Evolutionary conservation across 345 rosid species (phyloP), one percentile per base, ranked within the genome.

Genomic region (Citrus glauca): DNA sequence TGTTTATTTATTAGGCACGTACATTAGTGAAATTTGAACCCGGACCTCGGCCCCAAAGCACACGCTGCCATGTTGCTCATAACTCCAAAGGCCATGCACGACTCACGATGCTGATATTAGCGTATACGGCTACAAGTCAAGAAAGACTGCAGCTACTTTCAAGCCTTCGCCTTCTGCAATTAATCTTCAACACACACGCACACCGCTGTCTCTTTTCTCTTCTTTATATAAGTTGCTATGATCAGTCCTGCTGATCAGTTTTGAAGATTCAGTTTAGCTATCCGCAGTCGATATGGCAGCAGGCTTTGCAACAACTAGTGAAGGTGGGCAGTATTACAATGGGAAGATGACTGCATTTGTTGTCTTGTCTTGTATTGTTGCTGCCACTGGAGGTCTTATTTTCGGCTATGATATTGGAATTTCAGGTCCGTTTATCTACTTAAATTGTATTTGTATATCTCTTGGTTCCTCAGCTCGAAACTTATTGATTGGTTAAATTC

Each of bases 331-430:
- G 25, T 87, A 88, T n/a, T 55, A 74, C 80, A 84, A 81, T 38
- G 95, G 93, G 53, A 84, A 76, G 84, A 82, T 91, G 75, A 94
- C 97, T 35, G 55, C 35, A 40, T 91, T 90, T 74, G 94, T 92
- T 19, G 81, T 90, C 37, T 77, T 92, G 9, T 94, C 98, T 7
- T 94, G 95, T 79, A 84, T 87, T 81, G 85, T 91, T 90, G 98
- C 98, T 19, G 94, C 94, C 86, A 92, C 86, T 88, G 98, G 98
- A 70, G 98, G 98, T 56, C 88, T 92, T 67, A 87, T 94, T 78
- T 92, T 94, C 35, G 97, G 98, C 80, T 94, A 90, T 81, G 98
- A 94, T 83, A 86, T 92, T 68, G 98, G 98, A 63, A 90, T 89
- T 76, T 82, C 97, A 76, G 97, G 95, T 93, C 22, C 81, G 32